These are phyloP conservation scores for Coemansia furcata DNA, from an alignment of 192 early-diverging fungal species.

Conservation along the genomic window DNA sequence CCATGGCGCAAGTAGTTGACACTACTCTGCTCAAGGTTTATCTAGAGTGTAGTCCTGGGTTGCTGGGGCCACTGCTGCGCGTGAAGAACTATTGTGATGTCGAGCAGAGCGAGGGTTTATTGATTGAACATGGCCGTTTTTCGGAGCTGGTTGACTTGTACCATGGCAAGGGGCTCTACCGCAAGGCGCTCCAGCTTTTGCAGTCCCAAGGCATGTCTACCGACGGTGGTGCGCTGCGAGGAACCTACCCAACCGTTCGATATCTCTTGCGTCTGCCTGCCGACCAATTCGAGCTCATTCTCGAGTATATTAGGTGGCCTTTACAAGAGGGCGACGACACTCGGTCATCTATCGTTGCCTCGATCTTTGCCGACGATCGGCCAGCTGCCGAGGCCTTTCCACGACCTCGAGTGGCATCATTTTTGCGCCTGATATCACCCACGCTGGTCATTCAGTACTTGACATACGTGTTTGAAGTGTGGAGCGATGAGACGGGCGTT, in stretches of 20 bases:
- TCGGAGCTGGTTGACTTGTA: slow-evolving; percentile 93
- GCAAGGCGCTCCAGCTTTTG: slow-evolving; percentile 85
- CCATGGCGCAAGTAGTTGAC: slow-evolving; percentile 74
- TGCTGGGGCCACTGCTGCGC: slow-evolving; percentile 89
- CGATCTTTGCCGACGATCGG: slow-evolving; percentile 53
- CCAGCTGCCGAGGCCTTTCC: slow-evolving; percentile 61
- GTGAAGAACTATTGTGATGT: slow-evolving; percentile 87
- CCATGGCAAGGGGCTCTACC: slow-evolving; percentile 83
- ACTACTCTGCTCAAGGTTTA: slow-evolving; percentile 91
- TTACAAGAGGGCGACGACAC: slow-evolving; percentile 56
- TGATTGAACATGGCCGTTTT: slow-evolving; percentile 77
- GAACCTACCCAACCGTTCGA: slow-evolving; percentile 61
- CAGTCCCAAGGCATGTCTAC: slow-evolving; percentile 54
- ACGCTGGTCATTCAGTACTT: slow-evolving; percentile 73
- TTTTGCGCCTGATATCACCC: slow-evolving; percentile 67
- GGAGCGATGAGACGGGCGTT: slow-evolving; percentile 63
- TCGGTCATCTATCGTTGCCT: slow-evolving; percentile 26
- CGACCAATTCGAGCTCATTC: slow-evolving; percentile 75
- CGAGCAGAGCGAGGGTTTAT: slow-evolving; percentile 73
- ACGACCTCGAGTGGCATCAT: slow-evolving; percentile 59
- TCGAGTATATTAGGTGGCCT: slow-evolving; percentile 81
- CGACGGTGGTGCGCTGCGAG: slow-evolving; percentile 56
- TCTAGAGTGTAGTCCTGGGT: slow-evolving; percentile 76
- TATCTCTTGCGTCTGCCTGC: slow-evolving; percentile 80
- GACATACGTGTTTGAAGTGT: slow-evolving; percentile 73